Base-by-base conservation (phyloP, 805 yeast species). In the Kuraishia borneana region DNA sequence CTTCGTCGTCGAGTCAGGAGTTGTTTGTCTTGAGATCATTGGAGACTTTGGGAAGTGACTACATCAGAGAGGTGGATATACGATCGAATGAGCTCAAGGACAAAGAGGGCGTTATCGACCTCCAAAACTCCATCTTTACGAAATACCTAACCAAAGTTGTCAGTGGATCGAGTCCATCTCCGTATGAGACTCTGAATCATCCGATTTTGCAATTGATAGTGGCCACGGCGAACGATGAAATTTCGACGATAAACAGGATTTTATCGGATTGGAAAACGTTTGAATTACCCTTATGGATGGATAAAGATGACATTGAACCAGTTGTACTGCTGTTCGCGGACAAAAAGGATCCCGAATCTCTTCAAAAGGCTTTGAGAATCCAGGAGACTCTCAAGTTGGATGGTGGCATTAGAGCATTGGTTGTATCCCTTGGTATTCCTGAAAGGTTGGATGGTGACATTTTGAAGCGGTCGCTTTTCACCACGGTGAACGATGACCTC, bases 101-200 rank as follows among this genome's bases (percentile, higher is more conserved):
- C 21, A 14, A n/a, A 20, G 18, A 20, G 21, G 17, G 17, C 6
- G 26, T 22, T 13, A 32, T 45, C 10, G 36, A 53, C 1, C 45
- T 70, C 27, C 63, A 61, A 34, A 62, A 62, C 35, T 62, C 72
- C 3, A 55, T 77, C 7, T 83, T 78, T 48, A 57, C 72, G 40
- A 70, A 68, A 34, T 65, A 75, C 41, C 65, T 81, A 42, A 65
- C 76, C 21, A 68, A 73, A 42, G 47, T 81, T 28, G 59, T 81
- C 6, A 66, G 84, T 3, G 64, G 80, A 9, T 66, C 72, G 10
- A 65, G 67, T 6, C 56, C 83, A 6, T 73, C 83, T 2, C 76
- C 89, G 2, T 84, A 83, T 50, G 96, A 89, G 53, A 77, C 85
- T 4, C 76, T 87, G 52, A 77, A 82, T 43, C 96, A 88, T 50